A percentile compares a stretch with the other conserved stretches of the same genome.
phyloP scores from a whole-genome alignment of 2,329 filamentous ascomycete genomes.

The Aspergillus quadrilineatus region DNA sequence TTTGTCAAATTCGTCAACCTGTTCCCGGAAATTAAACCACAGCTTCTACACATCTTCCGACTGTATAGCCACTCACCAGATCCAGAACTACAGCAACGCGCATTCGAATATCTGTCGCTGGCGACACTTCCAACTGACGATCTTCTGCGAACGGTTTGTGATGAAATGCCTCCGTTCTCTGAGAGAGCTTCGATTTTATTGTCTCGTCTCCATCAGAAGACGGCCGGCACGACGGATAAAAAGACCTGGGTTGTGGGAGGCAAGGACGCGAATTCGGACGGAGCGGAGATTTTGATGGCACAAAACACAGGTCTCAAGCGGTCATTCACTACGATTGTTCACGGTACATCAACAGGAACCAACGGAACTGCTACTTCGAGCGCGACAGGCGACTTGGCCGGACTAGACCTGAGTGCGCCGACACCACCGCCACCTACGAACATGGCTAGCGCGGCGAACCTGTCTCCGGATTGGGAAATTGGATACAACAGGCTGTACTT shows the following conservation, averaged over 20 bases:
- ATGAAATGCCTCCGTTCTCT: conserved; percentile 98
- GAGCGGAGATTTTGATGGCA: conserved; percentile 74
- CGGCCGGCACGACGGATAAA: conserved; percentile 88
- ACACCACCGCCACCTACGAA: conserved; percentile 66
- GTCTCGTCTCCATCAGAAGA: conserved; percentile 90
- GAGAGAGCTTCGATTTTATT: conserved; percentile 89
- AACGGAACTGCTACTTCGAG: conserved; percentile 42
- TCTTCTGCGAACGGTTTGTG: conserved; percentile 86
- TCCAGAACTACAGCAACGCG: conserved; percentile 91
- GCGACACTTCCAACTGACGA: conserved; percentile 86
- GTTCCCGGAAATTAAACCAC: conserved; percentile 97
- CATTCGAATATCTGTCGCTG: conserved; percentile 89
- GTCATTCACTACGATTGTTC: conserved; percentile 66
- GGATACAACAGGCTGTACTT: conserved; percentile 84
- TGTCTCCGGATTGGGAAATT: conserved; percentile 91
- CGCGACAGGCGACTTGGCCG: conserved; percentile 68
- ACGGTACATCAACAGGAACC: conserved; percentile 38
- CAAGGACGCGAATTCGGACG: conserved; percentile 85
- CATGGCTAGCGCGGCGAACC: conserved; percentile 83
- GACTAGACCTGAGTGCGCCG: conserved; percentile 71
- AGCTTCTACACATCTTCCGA: conserved; percentile 84
- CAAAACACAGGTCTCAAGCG: conserved; percentile 82
- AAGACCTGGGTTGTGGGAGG: conserved; percentile 97
- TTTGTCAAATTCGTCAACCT: conserved; percentile 98
- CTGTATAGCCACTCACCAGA: conserved; percentile 93